phyloP scores from a whole-genome alignment of 1,284 basidiomycete genomes.

The Cutaneotrichosporon arboriforme region DNA sequence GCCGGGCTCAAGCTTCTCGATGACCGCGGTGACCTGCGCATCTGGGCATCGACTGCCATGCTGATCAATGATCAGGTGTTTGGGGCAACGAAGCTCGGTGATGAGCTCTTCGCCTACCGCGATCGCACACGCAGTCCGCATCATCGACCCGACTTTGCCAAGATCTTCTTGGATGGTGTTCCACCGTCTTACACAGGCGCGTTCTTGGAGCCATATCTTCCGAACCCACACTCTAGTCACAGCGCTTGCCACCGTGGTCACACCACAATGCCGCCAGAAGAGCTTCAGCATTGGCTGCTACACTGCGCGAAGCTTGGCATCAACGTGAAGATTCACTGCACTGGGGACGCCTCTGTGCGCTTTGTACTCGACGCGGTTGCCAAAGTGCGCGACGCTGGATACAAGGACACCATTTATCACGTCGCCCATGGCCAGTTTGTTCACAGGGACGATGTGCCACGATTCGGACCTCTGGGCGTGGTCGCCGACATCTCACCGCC shows the following conservation, averaged over 20 bases:
- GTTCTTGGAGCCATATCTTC: conserved; percentile 2
- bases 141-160: conserved; percentile 8
- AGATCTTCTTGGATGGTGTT: conserved; percentile 9
- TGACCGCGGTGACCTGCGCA: conserved; percentile 1
- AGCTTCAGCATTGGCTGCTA: conserved; percentile 5
- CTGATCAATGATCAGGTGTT: conserved; percentile 8
- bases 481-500: conserved; percentile 4
- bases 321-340: conserved; percentile 9
- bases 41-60: conserved; percentile 2
- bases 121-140: background rate
- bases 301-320: conserved; percentile 2
- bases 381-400: background rate
- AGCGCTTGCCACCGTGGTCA: conserved; percentile 1
- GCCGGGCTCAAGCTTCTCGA: conserved; percentile 6
- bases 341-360: conserved; percentile 3
- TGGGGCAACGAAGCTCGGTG: background rate
- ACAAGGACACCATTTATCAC: conserved; percentile 1
- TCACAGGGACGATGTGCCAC: background rate
- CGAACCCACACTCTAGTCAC: background rate
- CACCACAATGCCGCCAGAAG: conserved; percentile 6
- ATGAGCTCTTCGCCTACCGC: background rate
- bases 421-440: conserved; percentile 7
- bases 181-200: conserved; percentile 5
- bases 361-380: conserved; percentile 6
- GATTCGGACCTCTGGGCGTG: conserved; percentile 2